phyloP scores from a whole-genome alignment of 2,329 filamentous ascomycete species.

The Trichophyton equinum region DNA sequence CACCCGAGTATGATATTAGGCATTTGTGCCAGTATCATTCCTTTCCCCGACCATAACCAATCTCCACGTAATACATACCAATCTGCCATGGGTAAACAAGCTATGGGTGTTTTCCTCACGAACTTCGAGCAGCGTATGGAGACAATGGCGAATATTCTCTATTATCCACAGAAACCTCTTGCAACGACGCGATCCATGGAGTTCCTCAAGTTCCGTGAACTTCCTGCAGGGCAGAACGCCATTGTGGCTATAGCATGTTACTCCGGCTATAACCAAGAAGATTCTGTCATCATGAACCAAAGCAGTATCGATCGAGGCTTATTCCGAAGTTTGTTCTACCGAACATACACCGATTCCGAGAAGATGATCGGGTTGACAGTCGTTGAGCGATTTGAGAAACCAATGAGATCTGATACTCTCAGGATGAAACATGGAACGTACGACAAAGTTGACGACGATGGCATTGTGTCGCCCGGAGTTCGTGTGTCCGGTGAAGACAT shows the following conservation, averaged over 20 bases:
- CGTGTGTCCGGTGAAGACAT: slow-evolving; percentile 96
- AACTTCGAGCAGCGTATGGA: slow-evolving; percentile 98
- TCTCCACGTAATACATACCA: slow-evolving; percentile 98
- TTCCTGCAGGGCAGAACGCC: slow-evolving; percentile 93
- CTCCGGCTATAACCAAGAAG: slow-evolving; percentile 98
- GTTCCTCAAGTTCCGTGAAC: slow-evolving; percentile 92
- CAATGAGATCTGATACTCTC: slow-evolving; percentile 73
- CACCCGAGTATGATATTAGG: slow-evolving; percentile 98
- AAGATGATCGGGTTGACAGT: slow-evolving; percentile 91
- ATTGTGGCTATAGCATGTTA: slow-evolving; percentile 97
- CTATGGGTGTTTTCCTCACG: slow-evolving; percentile 97
- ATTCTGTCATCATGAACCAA: slow-evolving; percentile 99
- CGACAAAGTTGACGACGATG: slow-evolving; percentile 94
- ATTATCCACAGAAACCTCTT: slow-evolving; percentile 95
- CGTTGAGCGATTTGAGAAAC: slow-evolving; percentile 91
- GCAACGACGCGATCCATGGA: slow-evolving; percentile 97
- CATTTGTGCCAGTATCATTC: slow-evolving; percentile 98
- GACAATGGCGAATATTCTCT: slow-evolving; percentile 98
- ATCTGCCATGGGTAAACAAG: slow-evolving; percentile 99
- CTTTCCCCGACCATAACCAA: slow-evolving; percentile 96
- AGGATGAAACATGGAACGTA: slow-evolving; percentile 91
- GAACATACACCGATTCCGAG: slow-evolving; percentile 92
- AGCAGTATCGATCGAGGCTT: slow-evolving; percentile 95
- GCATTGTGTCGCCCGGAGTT: slow-evolving; percentile 83
- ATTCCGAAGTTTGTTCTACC: slow-evolving; percentile 96